phyloP scores from a whole-genome alignment of 2,329 filamentous ascomycete genomes.

The Talaromyces albobiverticillius region DNA sequence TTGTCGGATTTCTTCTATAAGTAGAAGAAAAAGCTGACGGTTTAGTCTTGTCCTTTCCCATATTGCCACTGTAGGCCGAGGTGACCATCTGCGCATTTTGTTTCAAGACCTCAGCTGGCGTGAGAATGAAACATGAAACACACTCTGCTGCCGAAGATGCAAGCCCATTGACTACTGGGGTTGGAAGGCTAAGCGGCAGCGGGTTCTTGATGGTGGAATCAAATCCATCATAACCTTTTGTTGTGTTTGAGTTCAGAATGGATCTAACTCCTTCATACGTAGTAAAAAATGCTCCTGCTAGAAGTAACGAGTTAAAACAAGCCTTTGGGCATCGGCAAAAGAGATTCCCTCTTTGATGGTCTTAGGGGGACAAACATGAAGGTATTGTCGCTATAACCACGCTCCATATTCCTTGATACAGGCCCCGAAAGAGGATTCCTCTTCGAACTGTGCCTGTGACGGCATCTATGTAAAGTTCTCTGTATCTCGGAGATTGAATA shows the following conservation, averaged over 20 bases:
- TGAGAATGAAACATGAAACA: constrained; percentile 80
- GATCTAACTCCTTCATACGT: constrained; percentile 78
- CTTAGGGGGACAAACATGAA: constrained; percentile 62
- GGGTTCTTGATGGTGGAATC: constrained; percentile 5
- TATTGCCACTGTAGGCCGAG: constrained; percentile 20
- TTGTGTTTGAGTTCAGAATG: constrained; percentile 49
- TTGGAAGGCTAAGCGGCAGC: constrained; percentile 50
- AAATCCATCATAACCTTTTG: constrained; percentile 7
- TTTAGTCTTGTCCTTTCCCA: background rate
- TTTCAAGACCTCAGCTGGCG: constrained; percentile 86
- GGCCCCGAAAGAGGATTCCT: constrained; percentile 62
- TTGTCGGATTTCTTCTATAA: constrained; percentile 42
- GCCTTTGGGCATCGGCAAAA: background rate
- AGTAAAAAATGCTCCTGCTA: constrained; percentile 83
- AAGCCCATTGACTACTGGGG: constrained; percentile 67
- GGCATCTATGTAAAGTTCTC: constrained; percentile 61
- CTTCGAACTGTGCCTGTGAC: constrained; percentile 54
- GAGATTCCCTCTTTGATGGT: background rate
- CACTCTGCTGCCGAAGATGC: constrained; percentile 77
- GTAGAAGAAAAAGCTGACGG: background rate
- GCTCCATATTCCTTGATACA: constrained; percentile 86
- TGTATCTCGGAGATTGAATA: constrained; percentile 74
- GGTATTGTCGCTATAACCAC: constrained; percentile 84
- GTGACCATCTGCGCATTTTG: constrained; percentile 87
- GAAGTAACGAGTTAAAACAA: constrained; percentile 9